Evolutionary conservation across 257 asterid species (phyloP).

Genomic region (Dorcoceras hygrometricum): DNA sequence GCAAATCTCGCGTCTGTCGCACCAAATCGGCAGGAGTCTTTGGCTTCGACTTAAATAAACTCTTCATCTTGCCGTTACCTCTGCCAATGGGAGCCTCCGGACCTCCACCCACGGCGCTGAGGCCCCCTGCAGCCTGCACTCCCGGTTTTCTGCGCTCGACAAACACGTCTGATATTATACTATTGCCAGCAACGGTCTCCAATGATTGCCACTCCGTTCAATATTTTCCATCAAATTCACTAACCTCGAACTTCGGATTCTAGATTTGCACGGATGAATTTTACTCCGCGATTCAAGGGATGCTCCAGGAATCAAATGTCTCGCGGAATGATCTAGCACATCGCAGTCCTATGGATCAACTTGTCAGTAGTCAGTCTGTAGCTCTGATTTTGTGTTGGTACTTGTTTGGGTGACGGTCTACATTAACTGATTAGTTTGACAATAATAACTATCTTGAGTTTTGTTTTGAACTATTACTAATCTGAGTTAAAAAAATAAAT

Average conservation of each 20-base stretch:
- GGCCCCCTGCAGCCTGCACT: conserved; percentile 29
- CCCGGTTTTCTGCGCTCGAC: conserved; percentile 51
- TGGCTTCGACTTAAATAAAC: conserved; percentile 79
- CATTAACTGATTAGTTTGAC: no score
- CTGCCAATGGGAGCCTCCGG: conserved; percentile 42
- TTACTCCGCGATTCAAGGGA: neutral
- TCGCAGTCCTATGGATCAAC: no score
- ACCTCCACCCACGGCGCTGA: conserved; percentile 27
- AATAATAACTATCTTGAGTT: no score
- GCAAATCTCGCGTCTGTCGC: conserved; percentile 86
- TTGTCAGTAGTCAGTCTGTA: neutral
- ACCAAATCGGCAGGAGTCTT: conserved; percentile 90
- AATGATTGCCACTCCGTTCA: neutral
- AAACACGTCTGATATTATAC: conserved; percentile 26
- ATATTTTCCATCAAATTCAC: neutral
- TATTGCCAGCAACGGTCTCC: neutral
- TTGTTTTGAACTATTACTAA: no score
- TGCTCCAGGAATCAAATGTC: neutral
- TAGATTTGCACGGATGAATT: neutral
- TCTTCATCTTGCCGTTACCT: conserved; percentile 58
- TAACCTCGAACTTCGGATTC: neutral
- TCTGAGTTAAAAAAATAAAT: no score
- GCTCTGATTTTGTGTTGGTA: neutral
- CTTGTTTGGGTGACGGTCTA: no score
- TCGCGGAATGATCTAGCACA: neutral